Evolutionary conservation across 2,329 filamentous ascomycete species (phyloP), one percentile per base, ranked within the genome.

Genomic region (Thielaviopsis ethacetica): DNA sequence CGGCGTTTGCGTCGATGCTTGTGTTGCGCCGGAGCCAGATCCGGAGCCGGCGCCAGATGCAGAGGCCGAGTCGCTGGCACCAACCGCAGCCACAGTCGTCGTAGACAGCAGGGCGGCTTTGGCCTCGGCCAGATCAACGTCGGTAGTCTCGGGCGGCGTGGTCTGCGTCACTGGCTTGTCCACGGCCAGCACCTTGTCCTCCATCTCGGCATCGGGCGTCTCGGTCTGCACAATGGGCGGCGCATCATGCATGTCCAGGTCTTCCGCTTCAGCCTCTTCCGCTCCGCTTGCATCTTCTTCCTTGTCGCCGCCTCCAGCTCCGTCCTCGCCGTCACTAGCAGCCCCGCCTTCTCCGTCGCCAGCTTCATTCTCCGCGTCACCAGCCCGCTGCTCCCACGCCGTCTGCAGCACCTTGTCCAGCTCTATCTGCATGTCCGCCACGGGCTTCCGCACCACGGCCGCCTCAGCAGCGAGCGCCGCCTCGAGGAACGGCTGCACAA

Each of bases 391-490:
- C 70, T 78, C 82, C 66, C 87, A 73, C 64, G 84, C 84, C 49
- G 80, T 77, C 62, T 89, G 84, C 6, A 93, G 73, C 63, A 91
- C 79, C 54, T 75, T 74, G 65, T 93, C 87, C 7, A 96, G 73
- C 65, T 93, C 85, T 63, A 81, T 81, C 47, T 88, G 74, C 59
- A 91, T 78, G 54, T 78, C 78, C 57, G 90, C 85, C 53, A 83
- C 80, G 0, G 86, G 76, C 65, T 83, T 85, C 57, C 83, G 79
- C 56, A 79, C 83, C 50, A 95, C 77, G 62, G 93, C 87, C n/a
- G 87, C 84, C 69, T 97, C 91, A 58, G 88, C 87, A 57, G 79
- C 80, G 53, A 90, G 72, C 0, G 89, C 89, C 58, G 81, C 78
- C 68, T 95, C 86, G 2, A 95, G 75, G 52, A 83, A 78, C 15